Percentiles rank a stretch among this genome's conserved stretches.
These are phyloP conservation scores for Pontederia crassipes DNA, from an alignment of 176 grass and related monocot genomes.

Conservation along the genomic window DNA sequence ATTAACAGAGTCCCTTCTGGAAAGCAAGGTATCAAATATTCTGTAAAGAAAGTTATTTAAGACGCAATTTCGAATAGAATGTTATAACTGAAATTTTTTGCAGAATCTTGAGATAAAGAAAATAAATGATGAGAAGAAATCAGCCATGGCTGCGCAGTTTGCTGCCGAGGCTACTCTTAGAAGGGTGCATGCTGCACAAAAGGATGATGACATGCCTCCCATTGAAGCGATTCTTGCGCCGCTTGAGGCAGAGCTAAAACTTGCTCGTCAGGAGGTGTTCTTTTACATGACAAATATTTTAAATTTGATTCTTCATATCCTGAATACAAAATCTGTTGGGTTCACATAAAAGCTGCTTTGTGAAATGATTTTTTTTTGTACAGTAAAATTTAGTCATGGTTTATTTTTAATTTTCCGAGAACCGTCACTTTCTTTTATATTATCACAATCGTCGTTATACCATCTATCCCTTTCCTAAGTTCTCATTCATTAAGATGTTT, in stretches of 20 bases:
- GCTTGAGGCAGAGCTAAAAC: slow-evolving; percentile 89
- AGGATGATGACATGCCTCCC: slow-evolving; percentile 95
- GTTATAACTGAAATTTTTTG: slow-evolving; percentile 16
- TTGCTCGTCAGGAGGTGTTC: slow-evolving; percentile 70
- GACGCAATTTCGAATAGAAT: slow-evolving; percentile 4
- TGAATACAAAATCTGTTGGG: too few species aligned
- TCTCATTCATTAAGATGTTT: too few species aligned
- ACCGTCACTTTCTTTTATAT: too few species aligned
- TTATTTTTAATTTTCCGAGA: too few species aligned
- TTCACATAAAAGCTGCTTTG: too few species aligned
- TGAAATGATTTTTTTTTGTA: too few species aligned
- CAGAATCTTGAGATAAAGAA: slow-evolving; percentile 98
- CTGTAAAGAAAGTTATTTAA: background rate
- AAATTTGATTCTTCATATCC: too few species aligned
- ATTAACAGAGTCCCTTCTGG: slow-evolving; percentile 8
- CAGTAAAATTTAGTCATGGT: too few species aligned
- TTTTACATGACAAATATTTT: too few species aligned
- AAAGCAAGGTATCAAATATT: background rate
- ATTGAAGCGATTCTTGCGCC: slow-evolving; percentile 99
- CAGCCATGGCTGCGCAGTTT: slow-evolving; percentile 83
- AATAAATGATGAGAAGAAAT: slow-evolving; percentile 90
- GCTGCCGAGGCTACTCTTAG: slow-evolving; percentile 86
- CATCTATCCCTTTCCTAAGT: too few species aligned
- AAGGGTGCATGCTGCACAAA: slow-evolving; percentile 90
- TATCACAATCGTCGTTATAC: too few species aligned